Percentiles rank a stretch among this genome's conserved stretches.
Evolutionary conservation across 1,139 yeast genomes (phyloP).

Genomic region (Wickerhamomyces sp.): DNA sequence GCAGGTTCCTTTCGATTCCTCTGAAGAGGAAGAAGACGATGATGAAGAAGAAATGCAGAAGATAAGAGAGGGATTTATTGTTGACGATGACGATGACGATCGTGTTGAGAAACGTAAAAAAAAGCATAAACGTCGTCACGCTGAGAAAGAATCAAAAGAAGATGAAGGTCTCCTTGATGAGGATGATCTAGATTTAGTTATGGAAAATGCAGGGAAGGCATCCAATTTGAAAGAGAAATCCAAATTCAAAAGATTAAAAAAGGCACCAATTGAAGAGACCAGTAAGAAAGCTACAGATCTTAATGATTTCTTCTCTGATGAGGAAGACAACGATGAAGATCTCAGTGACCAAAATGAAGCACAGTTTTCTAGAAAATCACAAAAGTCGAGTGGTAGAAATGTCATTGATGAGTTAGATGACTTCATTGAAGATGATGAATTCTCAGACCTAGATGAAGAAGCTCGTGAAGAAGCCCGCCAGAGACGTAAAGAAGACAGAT

Average conservation of each 20-base stretch:
- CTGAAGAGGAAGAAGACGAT: slow-evolving; percentile 75
- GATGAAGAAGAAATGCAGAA: slow-evolving; percentile 72
- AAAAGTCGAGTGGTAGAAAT: slow-evolving; percentile 20
- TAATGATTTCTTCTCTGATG: slow-evolving; percentile 83
- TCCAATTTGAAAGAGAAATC: slow-evolving; percentile 39
- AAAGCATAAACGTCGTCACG: slow-evolving; percentile 31
- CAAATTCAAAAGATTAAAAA: slow-evolving; percentile 75
- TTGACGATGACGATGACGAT: slow-evolving; percentile 79
- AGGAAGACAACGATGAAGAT: slow-evolving; percentile 50
- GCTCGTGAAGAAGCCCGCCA: slow-evolving; percentile 37
- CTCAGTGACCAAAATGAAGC: slow-evolving; percentile 32
- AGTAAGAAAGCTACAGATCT: slow-evolving; percentile 39
- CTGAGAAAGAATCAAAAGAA: slow-evolving; percentile 29
- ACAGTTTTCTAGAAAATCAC: slow-evolving; percentile 27
- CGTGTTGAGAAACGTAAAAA: slow-evolving; percentile 38
- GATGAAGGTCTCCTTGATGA: slow-evolving; percentile 80
- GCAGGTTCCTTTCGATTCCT: slow-evolving; percentile 55
- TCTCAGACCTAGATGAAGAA: slow-evolving; percentile 84
- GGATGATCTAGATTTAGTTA: slow-evolving; percentile 86
- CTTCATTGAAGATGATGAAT: slow-evolving; percentile 95
- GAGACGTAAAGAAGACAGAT: slow-evolving; percentile 34
- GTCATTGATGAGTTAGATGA: slow-evolving; percentile 84
- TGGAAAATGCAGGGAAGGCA: slow-evolving; percentile 84
- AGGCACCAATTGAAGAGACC: slow-evolving; percentile 42
- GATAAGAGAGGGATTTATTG: slow-evolving; percentile 90